A percentile compares a stretch with the other conserved stretches of the same genome.
phyloP scores from a whole-genome alignment of 1,284 basidiomycete genomes.

The Cystobasidiaceae sp. region DNA sequence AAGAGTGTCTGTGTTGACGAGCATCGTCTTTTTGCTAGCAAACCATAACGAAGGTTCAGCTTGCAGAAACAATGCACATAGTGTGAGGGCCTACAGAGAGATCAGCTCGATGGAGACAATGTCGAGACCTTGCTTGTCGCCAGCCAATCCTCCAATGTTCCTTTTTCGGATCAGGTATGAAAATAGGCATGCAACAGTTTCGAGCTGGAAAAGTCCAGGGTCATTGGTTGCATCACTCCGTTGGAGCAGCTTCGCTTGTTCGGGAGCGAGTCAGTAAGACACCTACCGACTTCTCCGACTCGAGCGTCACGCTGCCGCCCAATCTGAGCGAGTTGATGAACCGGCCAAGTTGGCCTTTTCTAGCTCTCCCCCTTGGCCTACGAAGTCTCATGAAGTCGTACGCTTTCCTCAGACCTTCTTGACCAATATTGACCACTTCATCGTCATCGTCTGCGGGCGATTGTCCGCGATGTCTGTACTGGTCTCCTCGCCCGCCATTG shows the following conservation, averaged over 20 bases:
- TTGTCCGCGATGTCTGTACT: too few species aligned
- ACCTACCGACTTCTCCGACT: constrained; percentile 19
- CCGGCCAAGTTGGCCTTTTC: background rate
- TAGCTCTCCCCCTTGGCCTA: background rate
- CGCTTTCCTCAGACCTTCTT: constrained; percentile 4
- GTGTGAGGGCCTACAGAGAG: constrained; percentile 27
- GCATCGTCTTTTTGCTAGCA: constrained; percentile 37
- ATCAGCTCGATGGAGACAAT: constrained; percentile 35
- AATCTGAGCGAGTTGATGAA: constrained; percentile 21
- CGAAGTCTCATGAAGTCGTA: constrained; percentile 22
- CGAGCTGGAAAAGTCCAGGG: constrained; percentile 35
- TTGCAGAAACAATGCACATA: background rate
- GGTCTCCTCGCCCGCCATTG: too few species aligned
- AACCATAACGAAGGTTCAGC: too few species aligned
- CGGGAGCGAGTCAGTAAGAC: background rate
- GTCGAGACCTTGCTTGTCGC: constrained; percentile 6
- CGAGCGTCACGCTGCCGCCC: constrained; percentile 11
- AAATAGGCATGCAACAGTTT: constrained; percentile 36
- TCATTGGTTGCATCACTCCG: too few species aligned
- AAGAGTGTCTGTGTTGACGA: constrained; percentile 38
- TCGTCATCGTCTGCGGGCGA: background rate
- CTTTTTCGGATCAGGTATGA: constrained; percentile 17
- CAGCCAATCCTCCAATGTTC: constrained; percentile 31
- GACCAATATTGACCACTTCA: background rate
- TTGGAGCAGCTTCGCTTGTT: too few species aligned